Evolutionary conservation across 2,329 filamentous ascomycete genomes (phyloP).

Genomic region (Phaeosphaeriaceae sp.): DNA sequence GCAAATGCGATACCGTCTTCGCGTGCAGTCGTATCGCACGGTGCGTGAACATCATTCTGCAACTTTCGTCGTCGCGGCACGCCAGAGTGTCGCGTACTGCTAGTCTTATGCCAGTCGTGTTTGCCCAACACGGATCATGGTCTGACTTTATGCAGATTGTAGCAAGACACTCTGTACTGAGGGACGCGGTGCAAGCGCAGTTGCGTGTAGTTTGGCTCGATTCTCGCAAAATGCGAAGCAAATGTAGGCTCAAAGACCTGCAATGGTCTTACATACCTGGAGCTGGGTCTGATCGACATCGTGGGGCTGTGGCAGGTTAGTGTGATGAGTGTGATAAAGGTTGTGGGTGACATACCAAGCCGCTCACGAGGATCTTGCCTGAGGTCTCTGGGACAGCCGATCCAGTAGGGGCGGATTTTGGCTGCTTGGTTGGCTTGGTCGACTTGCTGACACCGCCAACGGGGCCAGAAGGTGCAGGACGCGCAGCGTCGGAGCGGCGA

Average conservation of each 20-base stretch:
- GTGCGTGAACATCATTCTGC: conserved; percentile 23
- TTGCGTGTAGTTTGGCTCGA: conserved; percentile 38
- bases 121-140: conserved; percentile 39
- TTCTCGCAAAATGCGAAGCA: conserved; percentile 38
- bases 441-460: conserved; percentile 88
- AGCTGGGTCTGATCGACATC: conserved; percentile 97
- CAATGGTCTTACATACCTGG: conserved; percentile 97
- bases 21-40: conserved; percentile 18
- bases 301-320: conserved; percentile 75
- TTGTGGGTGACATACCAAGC: conserved; percentile 76
- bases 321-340: conserved; percentile 9
- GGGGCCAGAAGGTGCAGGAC: conserved; percentile 69
- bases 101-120: conserved; percentile 38
- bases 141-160: conserved; percentile 38
- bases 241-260: conserved; percentile 51
- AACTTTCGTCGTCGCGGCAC: conserved; percentile 35
- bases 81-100: conserved; percentile 41
- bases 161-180: conserved; percentile 33
- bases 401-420: conserved; percentile 69
- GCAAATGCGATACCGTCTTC: conserved; percentile 23
- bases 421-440: conserved; percentile 65
- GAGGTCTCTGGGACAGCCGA: conserved; percentile 71
- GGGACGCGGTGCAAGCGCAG: conserved; percentile 23
- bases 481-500: conserved; percentile 55
- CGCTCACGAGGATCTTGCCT: conserved; percentile 93